Base-by-base conservation (phyloP, 2,329 filamentous ascomycete genomes). In the Alternaria arbusti region DNA sequence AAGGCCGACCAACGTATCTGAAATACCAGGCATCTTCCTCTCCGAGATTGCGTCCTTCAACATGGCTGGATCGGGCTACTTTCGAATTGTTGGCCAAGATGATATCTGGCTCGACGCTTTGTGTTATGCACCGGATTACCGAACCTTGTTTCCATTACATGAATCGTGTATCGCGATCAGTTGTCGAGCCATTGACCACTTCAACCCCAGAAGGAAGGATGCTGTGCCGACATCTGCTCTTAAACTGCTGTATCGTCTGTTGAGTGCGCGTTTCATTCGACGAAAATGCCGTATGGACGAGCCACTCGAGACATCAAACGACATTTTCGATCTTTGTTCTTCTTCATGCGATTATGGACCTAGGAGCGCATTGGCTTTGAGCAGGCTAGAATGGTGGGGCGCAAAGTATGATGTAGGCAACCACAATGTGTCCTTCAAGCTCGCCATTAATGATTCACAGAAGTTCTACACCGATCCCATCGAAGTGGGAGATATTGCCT, bases 111-210 rank as follows among this genome's bases (percentile, higher is more conserved):
- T 71, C 50, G 66, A 71, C 23, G 59, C 65, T 36, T 64, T 71
- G 9, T 57, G 62, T 6, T 55, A 72, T 23, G 55, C 61, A 9
- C 43, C 23, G 2, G 49, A 55, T 11, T 46, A 63, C 11, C 65
- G 71, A 23, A 65, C 67, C 1, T 45, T 75, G 10, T 74, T 76
- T 49, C 69, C 74, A 0, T 61, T 77, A 15, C 74, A 77, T 23
- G 64, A 71, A 15, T 61, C 61, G 5, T 77, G 74, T 51, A 57
- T 77, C 6, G 54, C 65, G 5, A 72, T 70, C 13, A 64, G 67
- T 17, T 70, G 70, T 46, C 59, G 69, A 25, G 69, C 59, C 12
- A 65, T 74, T 3, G 52, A 72, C 3, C 32, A 62, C 28, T 17
- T 49, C 59, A 26, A 57, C 22, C 56, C 30, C 32, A 51, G 28